These are phyloP conservation scores for Albugo candida DNA, from an alignment of 352 stramenopile genomes.

Conservation along the genomic window DNA sequence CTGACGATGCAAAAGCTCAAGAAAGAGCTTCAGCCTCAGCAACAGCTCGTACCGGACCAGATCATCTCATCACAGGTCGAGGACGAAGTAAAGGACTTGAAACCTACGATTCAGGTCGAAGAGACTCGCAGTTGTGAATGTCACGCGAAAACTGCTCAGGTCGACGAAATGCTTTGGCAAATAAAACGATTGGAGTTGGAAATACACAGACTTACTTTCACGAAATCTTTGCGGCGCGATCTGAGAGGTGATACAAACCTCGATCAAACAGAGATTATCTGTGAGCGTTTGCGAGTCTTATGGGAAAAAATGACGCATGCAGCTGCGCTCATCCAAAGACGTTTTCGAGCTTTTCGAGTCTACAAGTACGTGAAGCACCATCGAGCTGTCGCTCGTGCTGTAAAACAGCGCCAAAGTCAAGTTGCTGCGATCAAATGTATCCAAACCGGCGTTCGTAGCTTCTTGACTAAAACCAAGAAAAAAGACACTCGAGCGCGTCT, in stretches of 20 bases:
- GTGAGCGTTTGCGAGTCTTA: slow-evolving; percentile 26
- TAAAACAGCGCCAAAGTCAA: slow-evolving; percentile 22
- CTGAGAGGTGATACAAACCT: slow-evolving; percentile 16
- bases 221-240: slow-evolving; percentile 24
- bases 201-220: slow-evolving; percentile 18
- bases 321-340: slow-evolving; percentile 40
- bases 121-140: not conserved
- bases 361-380: slow-evolving; percentile 27
- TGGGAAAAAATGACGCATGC: slow-evolving; percentile 10
- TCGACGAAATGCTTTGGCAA: slow-evolving; percentile 2
- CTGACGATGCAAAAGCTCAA: slow-evolving; percentile 6
- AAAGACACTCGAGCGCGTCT: not conserved
- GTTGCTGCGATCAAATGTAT: slow-evolving; percentile 33
- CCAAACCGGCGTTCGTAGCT: slow-evolving; percentile 40
- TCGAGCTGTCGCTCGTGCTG: slow-evolving; percentile 27
- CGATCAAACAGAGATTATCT: slow-evolving; percentile 33
- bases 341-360: slow-evolving; percentile 33
- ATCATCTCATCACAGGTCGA: slow-evolving; percentile 8
- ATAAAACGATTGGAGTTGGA: slow-evolving; percentile 5
- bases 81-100: slow-evolving; percentile 10
- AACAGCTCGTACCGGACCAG: slow-evolving; percentile 5
- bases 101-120: slow-evolving; percentile 8
- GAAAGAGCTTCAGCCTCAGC: slow-evolving; percentile 6
- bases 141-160: not conserved
- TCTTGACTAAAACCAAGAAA: slow-evolving; percentile 18